phyloP scores from a whole-genome alignment of 345 rosid species.

The Brassica rapa region DNA sequence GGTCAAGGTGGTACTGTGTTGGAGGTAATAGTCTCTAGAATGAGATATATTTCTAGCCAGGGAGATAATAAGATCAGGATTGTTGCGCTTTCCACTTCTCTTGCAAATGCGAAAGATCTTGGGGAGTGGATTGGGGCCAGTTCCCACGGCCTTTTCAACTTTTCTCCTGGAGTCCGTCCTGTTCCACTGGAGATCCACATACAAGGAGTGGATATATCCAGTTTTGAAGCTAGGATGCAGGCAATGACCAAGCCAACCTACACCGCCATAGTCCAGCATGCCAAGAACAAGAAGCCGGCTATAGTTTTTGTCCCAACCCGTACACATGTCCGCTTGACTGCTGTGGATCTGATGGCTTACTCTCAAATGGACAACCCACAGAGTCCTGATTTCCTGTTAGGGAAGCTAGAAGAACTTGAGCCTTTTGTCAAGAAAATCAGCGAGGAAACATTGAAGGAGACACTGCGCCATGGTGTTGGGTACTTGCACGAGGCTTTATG shows the following conservation, averaged over 20 bases:
- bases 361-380: constrained; percentile 60
- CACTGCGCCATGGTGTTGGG: constrained; percentile 75
- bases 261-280: constrained; percentile 80
- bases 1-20: constrained; percentile 90
- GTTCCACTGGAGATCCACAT: constrained; percentile 94
- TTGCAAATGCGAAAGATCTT: constrained; percentile 94
- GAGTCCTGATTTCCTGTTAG: constrained; percentile 58
- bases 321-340: constrained; percentile 80
- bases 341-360: constrained; percentile 91
- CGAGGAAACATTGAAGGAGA: constrained; percentile 72
- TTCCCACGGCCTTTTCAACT: constrained; percentile 92
- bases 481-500: constrained; percentile 92
- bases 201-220: constrained; percentile 85
- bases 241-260: constrained; percentile 93
- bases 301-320: constrained; percentile 86
- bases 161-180: constrained; percentile 89
- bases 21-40: constrained; percentile 92
- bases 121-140: constrained; percentile 98
- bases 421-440: constrained; percentile 55
- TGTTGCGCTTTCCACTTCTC: constrained; percentile 91
- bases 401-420: constrained; percentile 58
- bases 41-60: constrained; percentile 89
- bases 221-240: constrained; percentile 95
- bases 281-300: constrained; percentile 79
- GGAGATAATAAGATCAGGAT: constrained; percentile 77